phyloP scores from a whole-genome alignment of 306 rosid genomes.

The Chamaecrista fasciculata region DNA sequence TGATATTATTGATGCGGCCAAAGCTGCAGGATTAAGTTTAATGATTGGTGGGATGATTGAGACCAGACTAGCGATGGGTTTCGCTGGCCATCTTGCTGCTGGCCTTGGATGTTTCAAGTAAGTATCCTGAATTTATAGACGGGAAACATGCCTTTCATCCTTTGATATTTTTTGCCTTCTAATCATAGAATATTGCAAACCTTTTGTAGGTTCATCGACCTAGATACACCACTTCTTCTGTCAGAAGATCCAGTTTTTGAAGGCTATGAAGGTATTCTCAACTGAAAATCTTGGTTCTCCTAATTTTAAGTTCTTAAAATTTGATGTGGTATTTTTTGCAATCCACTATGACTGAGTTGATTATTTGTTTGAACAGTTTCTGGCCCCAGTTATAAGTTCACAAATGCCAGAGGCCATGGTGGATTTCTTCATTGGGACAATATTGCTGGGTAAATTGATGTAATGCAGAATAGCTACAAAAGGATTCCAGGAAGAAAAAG shows the following conservation, averaged over 20 bases:
- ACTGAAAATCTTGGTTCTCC: not conserved
- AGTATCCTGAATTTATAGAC: not conserved
- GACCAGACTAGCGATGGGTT: slow-evolving; percentile 73
- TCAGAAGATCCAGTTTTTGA: slow-evolving; percentile 12
- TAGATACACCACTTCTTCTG: slow-evolving; percentile 11
- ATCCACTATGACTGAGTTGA: not conserved
- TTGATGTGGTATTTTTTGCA: not conserved
- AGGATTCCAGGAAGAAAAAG: not conserved
- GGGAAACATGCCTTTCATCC: not conserved
- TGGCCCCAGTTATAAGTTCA: slow-evolving; percentile 14
- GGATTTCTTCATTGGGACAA: slow-evolving; percentile 22
- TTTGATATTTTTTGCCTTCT: not conserved
- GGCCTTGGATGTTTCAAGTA: slow-evolving; percentile 34
- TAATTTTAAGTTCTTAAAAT: not conserved
- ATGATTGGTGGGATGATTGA: slow-evolving; percentile 82
- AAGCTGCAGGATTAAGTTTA: slow-evolving; percentile 41
- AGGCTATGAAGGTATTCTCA: slow-evolving; percentile 22
- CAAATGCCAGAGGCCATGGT: slow-evolving; percentile 18
- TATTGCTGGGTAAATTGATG: not conserved
- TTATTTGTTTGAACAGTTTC: not conserved
- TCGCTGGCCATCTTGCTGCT: slow-evolving; percentile 71
- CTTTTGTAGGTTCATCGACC: slow-evolving; percentile 3
- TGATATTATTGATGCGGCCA: slow-evolving; percentile 46
- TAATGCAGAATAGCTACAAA: not conserved
- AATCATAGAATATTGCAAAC: not conserved